Conservation (phyloP, 768 basidiomycete species). For the Calvatia gigantea region DNA sequence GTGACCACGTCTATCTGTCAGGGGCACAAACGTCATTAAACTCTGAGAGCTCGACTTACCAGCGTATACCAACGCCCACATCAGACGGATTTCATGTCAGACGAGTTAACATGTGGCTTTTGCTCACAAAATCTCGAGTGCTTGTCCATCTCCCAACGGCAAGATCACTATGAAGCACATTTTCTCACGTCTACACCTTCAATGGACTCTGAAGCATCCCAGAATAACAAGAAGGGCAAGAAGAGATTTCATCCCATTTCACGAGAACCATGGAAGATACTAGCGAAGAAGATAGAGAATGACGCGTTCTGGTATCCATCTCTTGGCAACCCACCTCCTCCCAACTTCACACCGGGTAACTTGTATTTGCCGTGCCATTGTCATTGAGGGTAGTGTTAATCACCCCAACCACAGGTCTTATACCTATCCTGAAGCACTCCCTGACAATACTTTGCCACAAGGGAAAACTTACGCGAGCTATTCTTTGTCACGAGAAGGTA, state of each 20-base stretch:
- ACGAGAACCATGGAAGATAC: constrained; percentile 9
- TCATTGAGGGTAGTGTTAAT: not conserved
- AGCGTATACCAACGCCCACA: not conserved
- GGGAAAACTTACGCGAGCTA: constrained; percentile 50
- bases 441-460: constrained; percentile 48
- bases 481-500: constrained; percentile 57
- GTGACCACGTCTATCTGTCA: constrained; percentile 5
- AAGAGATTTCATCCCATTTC: constrained; percentile 17
- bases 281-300: constrained; percentile 20
- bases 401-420: constrained; percentile 43
- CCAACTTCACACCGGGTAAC: constrained; percentile 63
- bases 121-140: constrained; percentile 42
- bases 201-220: not conserved
- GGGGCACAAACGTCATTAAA: not conserved
- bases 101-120: constrained; percentile 40
- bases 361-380: not conserved
- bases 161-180: constrained; percentile 57
- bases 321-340: constrained; percentile 35
- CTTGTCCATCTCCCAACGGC: constrained; percentile 34
- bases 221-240: constrained; percentile 9
- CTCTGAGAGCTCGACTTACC: not conserved
- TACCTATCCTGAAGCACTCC: constrained; percentile 57
- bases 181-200: constrained; percentile 18
- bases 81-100: constrained; percentile 3
- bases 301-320: constrained; percentile 69